Conservation (phyloP, 768 basidiomycete genomes). For the Amanita inopinata region DNA sequence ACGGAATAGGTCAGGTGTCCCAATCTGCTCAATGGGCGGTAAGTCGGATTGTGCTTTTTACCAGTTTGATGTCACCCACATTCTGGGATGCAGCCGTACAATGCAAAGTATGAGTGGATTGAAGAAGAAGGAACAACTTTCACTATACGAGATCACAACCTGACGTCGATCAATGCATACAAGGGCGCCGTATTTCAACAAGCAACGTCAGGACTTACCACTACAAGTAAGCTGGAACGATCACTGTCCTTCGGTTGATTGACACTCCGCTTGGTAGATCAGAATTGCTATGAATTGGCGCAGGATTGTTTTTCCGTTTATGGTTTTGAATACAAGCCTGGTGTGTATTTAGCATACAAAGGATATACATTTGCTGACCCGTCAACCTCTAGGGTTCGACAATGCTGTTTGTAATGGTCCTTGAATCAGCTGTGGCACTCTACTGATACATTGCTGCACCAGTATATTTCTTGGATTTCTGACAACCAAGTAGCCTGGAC, state of each 20-base stretch:
- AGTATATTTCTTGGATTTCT: conserved; percentile 79
- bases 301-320: conserved; percentile 55
- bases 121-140: conserved; percentile 36
- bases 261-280: conserved; percentile 31
- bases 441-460: neutral
- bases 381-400: conserved; percentile 29
- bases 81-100: conserved; percentile 71
- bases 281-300: conserved; percentile 54
- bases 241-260: neutral
- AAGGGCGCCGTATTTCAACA: conserved; percentile 77
- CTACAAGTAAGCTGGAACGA: conserved; percentile 36
- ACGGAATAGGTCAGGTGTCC: conserved; percentile 49
- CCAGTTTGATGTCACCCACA: conserved; percentile 3
- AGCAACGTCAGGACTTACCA: conserved; percentile 62
- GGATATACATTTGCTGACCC: conserved; percentile 8
- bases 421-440: neutral
- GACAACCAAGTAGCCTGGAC: conserved; percentile 60
- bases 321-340: conserved; percentile 76
- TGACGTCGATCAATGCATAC: conserved; percentile 53
- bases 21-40: conserved; percentile 81
- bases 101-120: conserved; percentile 59
- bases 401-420: conserved; percentile 33
- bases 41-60: conserved; percentile 18
- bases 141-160: conserved; percentile 41
- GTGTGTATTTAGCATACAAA: conserved; percentile 18